Evolutionary conservation across 208 protist genomes (phyloP).

Genomic region (Leishmania martiniquensis): DNA sequence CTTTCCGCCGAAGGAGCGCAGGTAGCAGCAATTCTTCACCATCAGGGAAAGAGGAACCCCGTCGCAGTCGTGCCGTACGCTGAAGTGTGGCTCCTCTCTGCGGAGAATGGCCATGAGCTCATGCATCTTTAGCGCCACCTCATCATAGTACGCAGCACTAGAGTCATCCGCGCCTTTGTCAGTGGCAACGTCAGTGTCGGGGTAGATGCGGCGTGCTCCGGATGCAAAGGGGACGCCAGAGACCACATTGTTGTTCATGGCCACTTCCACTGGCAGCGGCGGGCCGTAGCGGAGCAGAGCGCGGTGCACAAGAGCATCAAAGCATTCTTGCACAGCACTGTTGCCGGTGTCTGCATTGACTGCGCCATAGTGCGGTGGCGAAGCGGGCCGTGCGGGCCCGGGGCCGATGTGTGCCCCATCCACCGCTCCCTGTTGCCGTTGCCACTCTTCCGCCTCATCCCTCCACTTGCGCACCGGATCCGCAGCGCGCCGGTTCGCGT

Average conservation of each 20-base stretch:
- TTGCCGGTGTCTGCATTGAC: conserved; percentile 57
- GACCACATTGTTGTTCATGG: conserved; percentile 52
- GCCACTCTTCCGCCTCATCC: not conserved
- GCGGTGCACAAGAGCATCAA: conserved; percentile 59
- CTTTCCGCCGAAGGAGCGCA: conserved; percentile 63
- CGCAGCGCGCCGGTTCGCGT: conserved; percentile 5
- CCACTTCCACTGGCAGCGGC: conserved; percentile 78
- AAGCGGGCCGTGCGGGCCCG: not conserved
- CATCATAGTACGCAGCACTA: conserved; percentile 62
- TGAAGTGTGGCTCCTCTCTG: conserved; percentile 57
- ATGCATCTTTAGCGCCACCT: conserved; percentile 50
- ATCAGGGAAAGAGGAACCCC: conserved; percentile 80
- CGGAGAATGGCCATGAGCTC: conserved; percentile 71
- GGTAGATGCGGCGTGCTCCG: conserved; percentile 25
- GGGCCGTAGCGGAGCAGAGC: conserved; percentile 79
- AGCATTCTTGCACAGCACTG: conserved; percentile 70
- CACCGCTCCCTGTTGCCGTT: not conserved
- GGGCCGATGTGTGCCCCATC: not conserved
- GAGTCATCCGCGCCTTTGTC: conserved; percentile 39
- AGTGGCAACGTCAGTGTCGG: conserved; percentile 11
- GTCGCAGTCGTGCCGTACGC: conserved; percentile 62
- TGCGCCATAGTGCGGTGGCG: conserved; percentile 38
- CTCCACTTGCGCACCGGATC: conserved; percentile 3
- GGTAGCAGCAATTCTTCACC: conserved; percentile 79
- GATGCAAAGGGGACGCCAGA: not conserved